A percentile compares a stretch with the other conserved stretches of the same genome.
Conservation (phyloP, 2,329 filamentous ascomycete species). For the Corinectria fuckeliana region DNA sequence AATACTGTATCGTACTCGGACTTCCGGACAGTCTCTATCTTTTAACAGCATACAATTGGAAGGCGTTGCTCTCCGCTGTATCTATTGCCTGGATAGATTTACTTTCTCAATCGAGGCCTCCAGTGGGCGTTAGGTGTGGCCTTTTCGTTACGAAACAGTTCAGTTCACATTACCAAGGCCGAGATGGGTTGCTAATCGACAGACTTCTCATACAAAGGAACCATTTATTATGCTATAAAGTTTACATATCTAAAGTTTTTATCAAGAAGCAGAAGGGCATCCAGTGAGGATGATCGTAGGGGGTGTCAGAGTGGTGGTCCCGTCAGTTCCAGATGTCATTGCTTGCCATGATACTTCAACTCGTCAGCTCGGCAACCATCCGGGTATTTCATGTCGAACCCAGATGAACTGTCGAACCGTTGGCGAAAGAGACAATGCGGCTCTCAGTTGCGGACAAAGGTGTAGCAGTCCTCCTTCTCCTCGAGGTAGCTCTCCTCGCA, state of each 20-base stretch:
- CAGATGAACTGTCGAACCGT: neutral
- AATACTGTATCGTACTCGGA: no score
- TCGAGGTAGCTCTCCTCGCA: slow-evolving; percentile 32
- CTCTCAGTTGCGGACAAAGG: slow-evolving; percentile 34
- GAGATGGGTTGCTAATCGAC: no score
- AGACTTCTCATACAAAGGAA: no score
- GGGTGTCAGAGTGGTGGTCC: neutral
- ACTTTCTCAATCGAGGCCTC: neutral
- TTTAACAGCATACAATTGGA: no score
- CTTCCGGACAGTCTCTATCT: no score
- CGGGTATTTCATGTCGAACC: neutral
- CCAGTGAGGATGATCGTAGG: neutral
- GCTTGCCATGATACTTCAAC: slow-evolving; percentile 1
- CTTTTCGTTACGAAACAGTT: neutral
- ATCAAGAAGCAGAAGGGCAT: slow-evolving; percentile 14
- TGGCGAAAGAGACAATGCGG: neutral
- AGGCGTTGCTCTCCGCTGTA: no score
- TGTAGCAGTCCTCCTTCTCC: slow-evolving; percentile 25
- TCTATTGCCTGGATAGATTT: neutral
- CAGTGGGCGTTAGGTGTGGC: no score
- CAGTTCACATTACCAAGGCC: neutral
- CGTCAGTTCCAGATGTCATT: slow-evolving; percentile 3
- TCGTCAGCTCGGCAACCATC: slow-evolving; percentile 4
- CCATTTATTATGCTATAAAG: slow-evolving; percentile 12
- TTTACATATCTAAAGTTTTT: slow-evolving; percentile 14